A percentile compares a stretch with the other conserved stretches of the same genome.
Evolutionary conservation across 1,139 yeast genomes (phyloP).

Genomic region (Suhomyces bokatorum): DNA sequence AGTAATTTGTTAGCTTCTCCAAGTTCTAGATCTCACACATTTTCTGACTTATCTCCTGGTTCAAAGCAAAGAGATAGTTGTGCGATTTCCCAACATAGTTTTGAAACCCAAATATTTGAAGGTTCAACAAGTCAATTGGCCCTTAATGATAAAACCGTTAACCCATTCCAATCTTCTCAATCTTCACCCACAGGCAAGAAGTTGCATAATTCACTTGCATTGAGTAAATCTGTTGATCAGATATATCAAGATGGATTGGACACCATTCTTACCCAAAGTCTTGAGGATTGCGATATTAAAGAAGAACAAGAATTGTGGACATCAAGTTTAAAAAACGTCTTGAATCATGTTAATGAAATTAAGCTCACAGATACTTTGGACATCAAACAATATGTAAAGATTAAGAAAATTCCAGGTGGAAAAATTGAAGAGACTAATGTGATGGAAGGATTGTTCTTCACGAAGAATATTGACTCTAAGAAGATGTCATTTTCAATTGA

Average conservation of each 20-base stretch:
- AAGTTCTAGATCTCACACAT: not conserved
- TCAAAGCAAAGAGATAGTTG: not conserved
- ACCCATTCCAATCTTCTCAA: conserved; percentile 3
- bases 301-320: conserved; percentile 48
- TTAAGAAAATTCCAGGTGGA: conserved; percentile 83
- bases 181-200: conserved; percentile 3
- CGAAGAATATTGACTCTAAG: conserved; percentile 81
- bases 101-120: not conserved
- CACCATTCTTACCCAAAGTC: conserved; percentile 59
- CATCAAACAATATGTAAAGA: conserved; percentile 81
- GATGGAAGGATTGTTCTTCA: conserved; percentile 79
- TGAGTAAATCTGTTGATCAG: conserved; percentile 10
- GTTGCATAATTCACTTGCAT: not conserved
- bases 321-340: conserved; percentile 25
- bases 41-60: conserved; percentile 4
- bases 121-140: not conserved
- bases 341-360: conserved; percentile 30
- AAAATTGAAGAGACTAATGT: conserved; percentile 57
- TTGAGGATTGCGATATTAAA: conserved; percentile 54
- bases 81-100: not conserved
- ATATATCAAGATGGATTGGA: conserved; percentile 30
- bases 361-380: conserved; percentile 72
- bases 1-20: conserved; percentile 3
- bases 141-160: not conserved
- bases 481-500: conserved; percentile 65